phyloP scores from a whole-genome alignment of 495 filamentous ascomycete species.

The Talaromyces trachyspermus region DNA sequence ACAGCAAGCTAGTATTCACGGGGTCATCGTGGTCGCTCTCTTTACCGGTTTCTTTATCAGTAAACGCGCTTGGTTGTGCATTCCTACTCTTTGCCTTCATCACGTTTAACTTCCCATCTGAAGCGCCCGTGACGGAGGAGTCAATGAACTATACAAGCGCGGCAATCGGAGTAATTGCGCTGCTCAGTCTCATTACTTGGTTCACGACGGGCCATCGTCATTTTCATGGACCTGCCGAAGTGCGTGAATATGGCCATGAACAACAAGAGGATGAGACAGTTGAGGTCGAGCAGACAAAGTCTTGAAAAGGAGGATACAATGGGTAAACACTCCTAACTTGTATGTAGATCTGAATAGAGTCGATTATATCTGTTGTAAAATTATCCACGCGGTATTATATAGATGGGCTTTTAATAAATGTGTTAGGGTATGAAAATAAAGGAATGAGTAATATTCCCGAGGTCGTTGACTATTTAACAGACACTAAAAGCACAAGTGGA shows the following conservation, averaged over 20 bases:
- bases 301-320: too few species aligned
- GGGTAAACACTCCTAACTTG: too few species aligned
- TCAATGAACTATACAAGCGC: slow-evolving; percentile 57
- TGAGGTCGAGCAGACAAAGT: slow-evolving; percentile 1
- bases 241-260: too few species aligned
- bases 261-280: slow-evolving; percentile 2
- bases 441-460: too few species aligned
- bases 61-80: slow-evolving; percentile 45
- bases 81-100: slow-evolving; percentile 48
- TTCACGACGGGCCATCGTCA: slow-evolving; percentile 40
- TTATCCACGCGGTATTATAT: too few species aligned
- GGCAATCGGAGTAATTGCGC: slow-evolving; percentile 45
- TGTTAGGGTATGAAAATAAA: too few species aligned
- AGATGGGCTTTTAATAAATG: too few species aligned
- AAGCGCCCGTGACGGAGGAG: slow-evolving; percentile 38
- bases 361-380: too few species aligned
- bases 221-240: slow-evolving; percentile 41
- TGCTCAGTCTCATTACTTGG: slow-evolving; percentile 48
- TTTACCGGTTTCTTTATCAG: slow-evolving; percentile 33
- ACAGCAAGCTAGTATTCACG: too few species aligned
- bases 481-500: too few species aligned
- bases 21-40: slow-evolving; percentile 29
- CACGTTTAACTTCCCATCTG: slow-evolving; percentile 51
- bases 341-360: too few species aligned
- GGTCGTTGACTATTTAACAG: too few species aligned